These are phyloP conservation scores for Pythium apleroticum DNA, from an alignment of 352 stramenopile species.

Conservation along the genomic window DNA sequence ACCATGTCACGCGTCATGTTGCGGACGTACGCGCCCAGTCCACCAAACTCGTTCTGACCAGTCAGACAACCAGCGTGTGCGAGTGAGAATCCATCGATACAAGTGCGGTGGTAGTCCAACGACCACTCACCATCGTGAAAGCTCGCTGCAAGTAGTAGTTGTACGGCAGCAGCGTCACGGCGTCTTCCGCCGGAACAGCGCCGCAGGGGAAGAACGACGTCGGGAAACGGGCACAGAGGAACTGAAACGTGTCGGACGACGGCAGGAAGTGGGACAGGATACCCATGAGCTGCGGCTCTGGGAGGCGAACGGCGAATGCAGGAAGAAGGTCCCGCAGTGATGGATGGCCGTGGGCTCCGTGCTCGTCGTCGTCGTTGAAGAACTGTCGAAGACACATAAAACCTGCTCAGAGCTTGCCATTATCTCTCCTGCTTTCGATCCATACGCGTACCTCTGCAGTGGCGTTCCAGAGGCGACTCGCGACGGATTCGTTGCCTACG, in stretches of 20 bases:
- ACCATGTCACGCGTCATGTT: constrained; percentile 79
- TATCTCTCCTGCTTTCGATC: no score
- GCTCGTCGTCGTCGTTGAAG: constrained; percentile 45
- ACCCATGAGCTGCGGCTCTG: constrained; percentile 52
- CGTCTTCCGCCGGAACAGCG: constrained; percentile 1
- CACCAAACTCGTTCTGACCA: constrained; percentile 68
- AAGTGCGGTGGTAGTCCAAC: neutral
- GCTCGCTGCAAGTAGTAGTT: constrained; percentile 77
- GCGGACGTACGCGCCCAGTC: constrained; percentile 65
- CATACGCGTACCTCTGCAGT: constrained; percentile 34
- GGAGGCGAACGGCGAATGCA: constrained; percentile 47
- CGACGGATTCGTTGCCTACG: constrained; percentile 36
- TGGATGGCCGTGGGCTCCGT: constrained; percentile 29
- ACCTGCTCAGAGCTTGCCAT: neutral
- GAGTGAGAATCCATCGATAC: neutral
- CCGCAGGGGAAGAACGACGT: constrained; percentile 60
- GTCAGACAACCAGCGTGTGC: neutral
- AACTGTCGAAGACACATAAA: constrained; percentile 28
- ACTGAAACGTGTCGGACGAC: constrained; percentile 61
- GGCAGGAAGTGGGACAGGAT: constrained; percentile 73
- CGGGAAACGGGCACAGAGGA: constrained; percentile 69
- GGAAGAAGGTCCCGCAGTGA: constrained; percentile 67
- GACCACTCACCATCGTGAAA: constrained; percentile 63
- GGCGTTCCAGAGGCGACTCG: constrained; percentile 65
- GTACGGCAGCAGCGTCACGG: constrained; percentile 42